Evolutionary conservation across 805 yeast species (phyloP).

Genomic region (Kuraishia borneana): DNA sequence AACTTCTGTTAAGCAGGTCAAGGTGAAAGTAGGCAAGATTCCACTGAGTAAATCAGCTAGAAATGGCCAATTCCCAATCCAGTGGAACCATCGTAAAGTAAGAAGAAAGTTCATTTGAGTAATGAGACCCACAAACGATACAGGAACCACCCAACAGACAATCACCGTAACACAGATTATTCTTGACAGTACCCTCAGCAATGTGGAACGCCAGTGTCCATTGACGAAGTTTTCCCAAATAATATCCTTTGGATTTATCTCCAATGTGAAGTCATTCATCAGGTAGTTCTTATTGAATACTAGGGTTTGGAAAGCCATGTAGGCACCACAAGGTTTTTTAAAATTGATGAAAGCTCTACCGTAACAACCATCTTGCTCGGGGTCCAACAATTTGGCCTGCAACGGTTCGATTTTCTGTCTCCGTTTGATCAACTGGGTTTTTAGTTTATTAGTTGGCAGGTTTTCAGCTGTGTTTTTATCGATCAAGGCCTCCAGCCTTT

Average conservation of each 20-base stretch:
- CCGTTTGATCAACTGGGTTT: neutral
- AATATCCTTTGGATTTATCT: conserved; percentile 56
- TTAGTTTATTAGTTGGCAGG: too few species aligned
- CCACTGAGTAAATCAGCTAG: conserved; percentile 45
- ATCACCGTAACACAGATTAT: conserved; percentile 37
- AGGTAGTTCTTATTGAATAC: conserved; percentile 30
- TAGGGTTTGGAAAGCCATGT: conserved; percentile 51
- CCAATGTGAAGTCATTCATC: conserved; percentile 32
- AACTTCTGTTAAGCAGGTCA: conserved; percentile 50
- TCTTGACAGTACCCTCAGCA: conserved; percentile 33
- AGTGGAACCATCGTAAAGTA: conserved; percentile 48
- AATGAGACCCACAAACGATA: conserved; percentile 65
- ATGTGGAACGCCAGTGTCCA: conserved; percentile 21
- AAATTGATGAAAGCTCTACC: conserved; percentile 56
- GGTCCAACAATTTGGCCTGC: conserved; percentile 2
- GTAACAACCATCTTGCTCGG: conserved; percentile 6
- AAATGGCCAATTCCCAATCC: conserved; percentile 46
- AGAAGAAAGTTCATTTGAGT: conserved; percentile 64
- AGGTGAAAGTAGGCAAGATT: conserved; percentile 54
- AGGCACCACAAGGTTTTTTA: conserved; percentile 41
- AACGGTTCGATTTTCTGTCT: neutral
- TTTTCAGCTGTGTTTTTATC: too few species aligned
- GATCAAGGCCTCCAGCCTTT: too few species aligned
- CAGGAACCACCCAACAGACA: conserved; percentile 66
- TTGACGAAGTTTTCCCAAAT: conserved; percentile 55